Base-by-base conservation (phyloP, 495 filamentous ascomycete genomes). In the Pyronema domesticum region DNA sequence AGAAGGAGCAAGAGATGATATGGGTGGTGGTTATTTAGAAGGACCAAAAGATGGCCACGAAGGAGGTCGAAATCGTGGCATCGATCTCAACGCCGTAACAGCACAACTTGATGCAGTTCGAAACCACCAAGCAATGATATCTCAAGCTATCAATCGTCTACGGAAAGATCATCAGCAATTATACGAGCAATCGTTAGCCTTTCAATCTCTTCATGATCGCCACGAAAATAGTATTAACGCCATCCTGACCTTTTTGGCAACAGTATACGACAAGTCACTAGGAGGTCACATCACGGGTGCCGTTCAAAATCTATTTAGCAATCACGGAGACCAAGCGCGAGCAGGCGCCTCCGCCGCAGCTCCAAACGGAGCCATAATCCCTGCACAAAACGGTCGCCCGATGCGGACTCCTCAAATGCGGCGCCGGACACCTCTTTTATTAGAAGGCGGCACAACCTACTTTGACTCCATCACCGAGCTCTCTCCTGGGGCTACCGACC, bases 161-260 rank as follows among this genome's bases (percentile, higher is more conserved):
- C 78, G 82, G 17, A 77, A 83, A 60, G 86, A 95, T 58, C 88
- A 96, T 68, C 79, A 84, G 55, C 80, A 89, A 55, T 77, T 95
- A 8, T 94, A 86, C 60, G 81, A 87, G 37, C 91, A 96, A 67
- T 87, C 89, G 0, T 74, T 82, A 43, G 82, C 84, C 53, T 95
- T 95, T 68, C 88, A 94, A 65, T 82, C 79, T 35, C 77, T 91
- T 64, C 91, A 98, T 62, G 87, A 89, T 49, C 82, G 93, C 34
- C 91, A 98, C 62, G 93, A 98, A 66, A 94, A 87, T 61, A 95
- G 88, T 8, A 98, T 98, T 65, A 96, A 95, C 61, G 91, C 93
- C 19, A 96, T 98, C 59, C 73, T 98, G 13, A 94, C 87, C 34
- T 98, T 96, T 67, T 76, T 98, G 3, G 93, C 91, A 14, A 95